Base-by-base conservation (phyloP, 805 yeast species). In the Monosporozyma unispora region DNA sequence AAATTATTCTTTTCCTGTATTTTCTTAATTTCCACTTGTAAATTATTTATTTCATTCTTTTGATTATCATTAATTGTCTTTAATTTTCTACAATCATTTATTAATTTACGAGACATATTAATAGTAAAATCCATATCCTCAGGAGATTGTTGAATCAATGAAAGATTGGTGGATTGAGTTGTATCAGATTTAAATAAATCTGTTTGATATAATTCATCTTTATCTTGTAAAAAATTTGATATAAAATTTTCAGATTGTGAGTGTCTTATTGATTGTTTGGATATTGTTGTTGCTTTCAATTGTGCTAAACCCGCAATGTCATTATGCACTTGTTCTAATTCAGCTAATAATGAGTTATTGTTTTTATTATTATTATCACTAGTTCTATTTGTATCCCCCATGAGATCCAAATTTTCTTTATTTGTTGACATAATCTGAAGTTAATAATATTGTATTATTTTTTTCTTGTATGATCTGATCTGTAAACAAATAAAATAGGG, bases 51-150 rank as follows among this genome's bases (percentile, higher is more conserved):
- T n/a, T 46, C 50, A 8, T 46, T 19, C 8, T 45, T 46, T 53
- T 74, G 70, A 53, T 66, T 68, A 48, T 73, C 73, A 60, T 78
- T 81, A 51, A 83, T 87, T 23, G 84, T 81, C 48, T 79, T 82
- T 49, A 85, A 70, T 52, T 83, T 74, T 55, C 90, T 76, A 58
- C 89, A 84, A 62, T 86, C 88, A 42, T 76, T 69, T 16, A 85
- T 71, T 53, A 85, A 68, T 50, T 82, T 83, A 57, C 85, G 91
- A 66, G 87, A 81, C 49, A 85, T 65, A 3, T 85, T 87, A 50
- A 84, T 84, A 14, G 84, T 80, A 60, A 84, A 84, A 59, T 80
- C 79, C 70, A 83, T 79, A 52, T 84, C 86, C 54, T 79, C 79
- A 50, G 60, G 39, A 51, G 50, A 45, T n/a, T 33, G 37, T 7